Conservation (phyloP, 2,329 filamentous ascomycete species). For the Alternaria consortialis region DNA sequence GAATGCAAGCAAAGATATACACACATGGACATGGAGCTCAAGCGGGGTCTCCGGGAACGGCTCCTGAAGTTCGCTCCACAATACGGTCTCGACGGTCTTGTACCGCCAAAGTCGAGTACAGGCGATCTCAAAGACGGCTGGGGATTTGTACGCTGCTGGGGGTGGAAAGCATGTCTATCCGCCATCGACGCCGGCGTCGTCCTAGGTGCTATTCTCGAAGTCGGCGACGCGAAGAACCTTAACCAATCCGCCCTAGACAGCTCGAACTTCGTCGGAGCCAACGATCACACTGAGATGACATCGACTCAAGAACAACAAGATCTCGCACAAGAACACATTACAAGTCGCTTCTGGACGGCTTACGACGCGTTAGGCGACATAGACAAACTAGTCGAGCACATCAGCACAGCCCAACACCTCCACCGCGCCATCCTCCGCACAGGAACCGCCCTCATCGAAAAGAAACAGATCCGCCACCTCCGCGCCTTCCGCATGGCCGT, state of each 20-base stretch:
- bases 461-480: constrained; percentile 91
- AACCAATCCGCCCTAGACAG: constrained; percentile 43
- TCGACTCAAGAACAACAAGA: constrained; percentile 35
- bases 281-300: constrained; percentile 38
- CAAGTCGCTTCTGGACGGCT: constrained; percentile 65
- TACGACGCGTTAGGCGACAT: constrained; percentile 67
- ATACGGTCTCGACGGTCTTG: constrained; percentile 93
- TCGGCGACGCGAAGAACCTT: constrained; percentile 69
- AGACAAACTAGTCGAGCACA: constrained; percentile 75
- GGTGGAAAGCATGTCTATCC: constrained; percentile 92
- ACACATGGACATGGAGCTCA: constrained; percentile 98
- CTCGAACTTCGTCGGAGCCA: constrained; percentile 40
- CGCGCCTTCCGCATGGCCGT: constrained; percentile 94
- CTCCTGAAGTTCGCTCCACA: constrained; percentile 90
- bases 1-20: constrained; percentile 97
- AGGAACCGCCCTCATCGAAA: constrained; percentile 88
- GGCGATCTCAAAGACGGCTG: constrained; percentile 85
- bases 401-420: constrained; percentile 86
- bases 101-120: constrained; percentile 72
- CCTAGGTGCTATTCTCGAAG: constrained; percentile 89
- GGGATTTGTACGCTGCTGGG: constrained; percentile 98
- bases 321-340: constrained; percentile 56
- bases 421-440: constrained; percentile 93
- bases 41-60: constrained; percentile 83
- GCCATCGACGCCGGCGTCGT: constrained; percentile 95